These are phyloP conservation scores for Apiospora arundinis DNA, from an alignment of 2,329 filamentous ascomycete species.

Conservation along the genomic window DNA sequence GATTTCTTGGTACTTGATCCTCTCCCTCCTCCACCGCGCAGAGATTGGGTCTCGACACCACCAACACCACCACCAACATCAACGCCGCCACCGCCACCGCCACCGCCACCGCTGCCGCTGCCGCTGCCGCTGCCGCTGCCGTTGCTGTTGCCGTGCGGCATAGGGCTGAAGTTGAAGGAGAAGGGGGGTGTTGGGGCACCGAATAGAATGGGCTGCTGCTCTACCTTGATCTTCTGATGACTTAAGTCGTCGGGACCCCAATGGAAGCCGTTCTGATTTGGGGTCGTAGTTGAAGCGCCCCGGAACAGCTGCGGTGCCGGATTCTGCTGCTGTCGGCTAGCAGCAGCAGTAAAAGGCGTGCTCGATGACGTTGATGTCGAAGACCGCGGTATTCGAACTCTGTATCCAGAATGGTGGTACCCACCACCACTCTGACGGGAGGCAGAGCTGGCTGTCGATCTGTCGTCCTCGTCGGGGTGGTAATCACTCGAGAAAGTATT, in stretches of 20 bases:
- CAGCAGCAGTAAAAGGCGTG: too few relatives aligned
- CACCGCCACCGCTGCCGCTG: too few relatives aligned
- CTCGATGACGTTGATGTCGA: not conserved
- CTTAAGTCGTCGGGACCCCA: too few relatives aligned
- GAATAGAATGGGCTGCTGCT: too few relatives aligned
- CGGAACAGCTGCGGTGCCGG: not conserved
- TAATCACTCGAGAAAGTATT: not conserved
- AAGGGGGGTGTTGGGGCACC: not conserved
- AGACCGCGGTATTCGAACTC: not conserved
- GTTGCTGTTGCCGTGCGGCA: too few relatives aligned
- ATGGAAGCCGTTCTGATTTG: too few relatives aligned
- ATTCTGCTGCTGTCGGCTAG: not conserved
- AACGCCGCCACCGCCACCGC: too few relatives aligned
- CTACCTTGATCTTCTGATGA: too few relatives aligned
- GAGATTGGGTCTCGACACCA: not conserved
- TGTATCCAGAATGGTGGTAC: not conserved
- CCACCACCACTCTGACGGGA: not conserved
- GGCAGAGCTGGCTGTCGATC: not conserved
- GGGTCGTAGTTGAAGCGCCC: too few relatives aligned
- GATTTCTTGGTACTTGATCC: not conserved
- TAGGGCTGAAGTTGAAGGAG: too few relatives aligned
- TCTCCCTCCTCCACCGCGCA: not conserved
- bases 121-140: too few relatives aligned
- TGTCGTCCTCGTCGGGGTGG: not conserved
- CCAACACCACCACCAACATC: not conserved